These are phyloP conservation scores for Xylaria telfairii DNA, from an alignment of 495 filamentous ascomycete species.

Conservation along the genomic window DNA sequence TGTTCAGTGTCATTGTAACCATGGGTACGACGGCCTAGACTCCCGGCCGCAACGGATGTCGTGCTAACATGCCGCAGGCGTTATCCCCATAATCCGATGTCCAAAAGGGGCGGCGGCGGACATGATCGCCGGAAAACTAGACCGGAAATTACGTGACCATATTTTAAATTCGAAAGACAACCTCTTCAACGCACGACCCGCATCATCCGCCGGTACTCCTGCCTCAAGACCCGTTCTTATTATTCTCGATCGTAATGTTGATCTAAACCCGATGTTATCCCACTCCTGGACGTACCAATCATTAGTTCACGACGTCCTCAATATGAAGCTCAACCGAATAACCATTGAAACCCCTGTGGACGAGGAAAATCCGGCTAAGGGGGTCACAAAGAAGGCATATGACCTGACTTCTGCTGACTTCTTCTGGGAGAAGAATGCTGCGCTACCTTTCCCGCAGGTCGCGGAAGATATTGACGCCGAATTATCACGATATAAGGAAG, in stretches of 20 bases:
- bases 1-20: constrained; percentile 96
- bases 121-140: constrained; percentile 90
- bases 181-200: constrained; percentile 65
- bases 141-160: constrained; percentile 94
- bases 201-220: constrained; percentile 58
- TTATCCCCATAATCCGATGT: constrained; percentile 92
- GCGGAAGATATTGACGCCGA: constrained; percentile 95
- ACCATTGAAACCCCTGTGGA: constrained; percentile 85
- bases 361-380: constrained; percentile 72
- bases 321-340: constrained; percentile 95
- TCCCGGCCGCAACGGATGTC: background rate
- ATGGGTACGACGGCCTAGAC: constrained; percentile 71
- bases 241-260: constrained; percentile 92
- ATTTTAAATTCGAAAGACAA: constrained; percentile 97
- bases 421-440: constrained; percentile 97
- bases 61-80: constrained; percentile 54
- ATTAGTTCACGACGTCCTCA: constrained; percentile 90
- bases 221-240: constrained; percentile 82
- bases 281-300: constrained; percentile 99
- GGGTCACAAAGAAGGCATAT: constrained; percentile 80
- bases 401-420: constrained; percentile 91
- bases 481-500: constrained; percentile 91
- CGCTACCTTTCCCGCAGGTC: constrained; percentile 91
- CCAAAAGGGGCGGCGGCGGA: constrained; percentile 93
- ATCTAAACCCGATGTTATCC: constrained; percentile 97